A percentile compares a stretch with the other conserved stretches of the same genome.
These are phyloP conservation scores for Fusarium sulawesiense DNA, from an alignment of 2,329 filamentous ascomycete species.

Conservation along the genomic window DNA sequence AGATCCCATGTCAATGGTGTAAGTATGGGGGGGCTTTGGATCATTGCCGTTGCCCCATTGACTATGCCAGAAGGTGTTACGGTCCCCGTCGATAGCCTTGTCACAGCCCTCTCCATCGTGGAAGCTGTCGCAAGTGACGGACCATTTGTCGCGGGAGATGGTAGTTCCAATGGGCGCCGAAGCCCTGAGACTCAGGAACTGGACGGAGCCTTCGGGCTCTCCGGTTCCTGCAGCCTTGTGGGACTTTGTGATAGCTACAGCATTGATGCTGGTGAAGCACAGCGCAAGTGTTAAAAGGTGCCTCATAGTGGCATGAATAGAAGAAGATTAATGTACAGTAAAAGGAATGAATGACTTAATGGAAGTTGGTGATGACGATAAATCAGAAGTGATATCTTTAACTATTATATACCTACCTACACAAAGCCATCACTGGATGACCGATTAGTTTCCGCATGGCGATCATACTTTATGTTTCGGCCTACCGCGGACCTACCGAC, in stretches of 20 bases:
- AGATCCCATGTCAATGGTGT: slow-evolving; percentile 25
- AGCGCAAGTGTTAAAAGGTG: neutral
- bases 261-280: neutral
- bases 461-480: neutral
- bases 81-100: slow-evolving; percentile 29
- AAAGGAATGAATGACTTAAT: neutral
- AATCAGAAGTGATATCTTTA: neutral
- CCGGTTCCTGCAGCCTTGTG: neutral
- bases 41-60: neutral
- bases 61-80: slow-evolving; percentile 27
- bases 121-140: slow-evolving; percentile 26
- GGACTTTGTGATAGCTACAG: neutral
- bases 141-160: slow-evolving; percentile 23
- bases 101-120: slow-evolving; percentile 19
- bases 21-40: slow-evolving; percentile 15
- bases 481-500: neutral
- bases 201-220: neutral
- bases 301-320: neutral
- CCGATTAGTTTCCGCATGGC: neutral
- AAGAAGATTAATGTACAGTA: neutral
- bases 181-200: neutral
- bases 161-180: slow-evolving; percentile 2
- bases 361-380: neutral
- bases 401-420: neutral
- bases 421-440: neutral